A percentile compares a stretch with the other conserved stretches of the same genome.
Evolutionary conservation across 176 grass and related monocot species (phyloP).

Genomic region (Chrysopogon serrulatus): DNA sequence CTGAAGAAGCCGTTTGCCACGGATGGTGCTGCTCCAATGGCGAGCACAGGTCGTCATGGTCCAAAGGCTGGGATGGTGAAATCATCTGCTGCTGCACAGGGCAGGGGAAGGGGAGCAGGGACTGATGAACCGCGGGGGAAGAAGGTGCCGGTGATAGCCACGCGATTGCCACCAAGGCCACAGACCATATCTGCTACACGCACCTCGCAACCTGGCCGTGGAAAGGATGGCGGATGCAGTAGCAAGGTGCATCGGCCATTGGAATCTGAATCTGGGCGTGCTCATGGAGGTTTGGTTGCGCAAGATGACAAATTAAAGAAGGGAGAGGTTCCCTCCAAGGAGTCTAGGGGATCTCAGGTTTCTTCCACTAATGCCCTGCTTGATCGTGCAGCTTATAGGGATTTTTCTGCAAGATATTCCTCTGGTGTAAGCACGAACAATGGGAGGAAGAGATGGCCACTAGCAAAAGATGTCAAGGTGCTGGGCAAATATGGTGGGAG

Average conservation of each 20-base stretch:
- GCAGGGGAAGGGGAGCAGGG: neutral
- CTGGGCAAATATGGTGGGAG: neutral
- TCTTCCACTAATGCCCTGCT: neutral
- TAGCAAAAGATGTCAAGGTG: slow-evolving; percentile 1
- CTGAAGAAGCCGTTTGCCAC: neutral
- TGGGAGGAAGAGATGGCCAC: neutral
- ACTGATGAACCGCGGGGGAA: neutral
- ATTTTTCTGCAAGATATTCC: neutral
- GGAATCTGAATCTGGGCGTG: neutral
- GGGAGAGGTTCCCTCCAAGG: neutral
- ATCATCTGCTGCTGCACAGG: neutral
- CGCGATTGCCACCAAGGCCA: neutral
- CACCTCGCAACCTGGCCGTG: neutral
- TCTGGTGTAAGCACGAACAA: neutral
- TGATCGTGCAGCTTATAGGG: neutral
- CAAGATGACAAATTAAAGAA: neutral
- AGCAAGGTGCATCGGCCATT: neutral
- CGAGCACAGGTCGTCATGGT: neutral
- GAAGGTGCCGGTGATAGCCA: neutral
- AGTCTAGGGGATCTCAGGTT: neutral
- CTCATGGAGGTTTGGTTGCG: neutral
- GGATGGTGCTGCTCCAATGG: neutral
- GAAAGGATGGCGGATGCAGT: neutral
- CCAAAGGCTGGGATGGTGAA: neutral
- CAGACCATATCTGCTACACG: neutral